Evolutionary conservation across 2,329 filamentous ascomycete genomes (phyloP).

Genomic region (Neonectria neomacrospora): DNA sequence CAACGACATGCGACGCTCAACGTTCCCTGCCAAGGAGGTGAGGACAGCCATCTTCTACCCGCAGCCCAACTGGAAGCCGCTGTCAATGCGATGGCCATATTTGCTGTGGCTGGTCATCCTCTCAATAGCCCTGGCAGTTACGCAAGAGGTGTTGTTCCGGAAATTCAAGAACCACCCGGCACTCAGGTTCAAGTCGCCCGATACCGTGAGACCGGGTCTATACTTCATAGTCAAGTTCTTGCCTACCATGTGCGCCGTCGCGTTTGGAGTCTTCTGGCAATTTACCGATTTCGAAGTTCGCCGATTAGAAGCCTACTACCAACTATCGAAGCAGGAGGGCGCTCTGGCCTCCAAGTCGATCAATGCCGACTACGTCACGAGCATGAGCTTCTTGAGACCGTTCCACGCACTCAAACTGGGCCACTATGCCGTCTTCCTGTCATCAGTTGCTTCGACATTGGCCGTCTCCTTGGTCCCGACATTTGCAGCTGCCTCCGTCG

Average conservation of each 20-base stretch:
- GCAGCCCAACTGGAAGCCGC: slow-evolving; percentile 74
- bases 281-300: slow-evolving; percentile 73
- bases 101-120: slow-evolving; percentile 63
- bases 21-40: slow-evolving; percentile 49
- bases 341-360: slow-evolving; percentile 73
- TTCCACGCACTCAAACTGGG: slow-evolving; percentile 69
- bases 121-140: slow-evolving; percentile 62
- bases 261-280: slow-evolving; percentile 74
- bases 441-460: slow-evolving; percentile 71
- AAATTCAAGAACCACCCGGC: slow-evolving; percentile 58
- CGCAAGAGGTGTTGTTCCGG: slow-evolving; percentile 67
- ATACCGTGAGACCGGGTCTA: slow-evolving; percentile 59
- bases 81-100: slow-evolving; percentile 72
- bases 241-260: slow-evolving; percentile 69
- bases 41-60: slow-evolving; percentile 67
- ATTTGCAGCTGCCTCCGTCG: slow-evolving; percentile 70
- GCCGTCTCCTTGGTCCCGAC: slow-evolving; percentile 77
- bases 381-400: slow-evolving; percentile 73
- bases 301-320: slow-evolving; percentile 74
- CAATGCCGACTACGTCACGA: slow-evolving; percentile 79
- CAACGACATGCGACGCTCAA: slow-evolving; percentile 51
- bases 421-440: slow-evolving; percentile 76
- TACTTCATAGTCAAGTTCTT: slow-evolving; percentile 74
- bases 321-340: slow-evolving; percentile 69
- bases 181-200: slow-evolving; percentile 60